Base-by-base conservation (phyloP, 148 eudicot genomes). In the Amaranthus palmeri region DNA sequence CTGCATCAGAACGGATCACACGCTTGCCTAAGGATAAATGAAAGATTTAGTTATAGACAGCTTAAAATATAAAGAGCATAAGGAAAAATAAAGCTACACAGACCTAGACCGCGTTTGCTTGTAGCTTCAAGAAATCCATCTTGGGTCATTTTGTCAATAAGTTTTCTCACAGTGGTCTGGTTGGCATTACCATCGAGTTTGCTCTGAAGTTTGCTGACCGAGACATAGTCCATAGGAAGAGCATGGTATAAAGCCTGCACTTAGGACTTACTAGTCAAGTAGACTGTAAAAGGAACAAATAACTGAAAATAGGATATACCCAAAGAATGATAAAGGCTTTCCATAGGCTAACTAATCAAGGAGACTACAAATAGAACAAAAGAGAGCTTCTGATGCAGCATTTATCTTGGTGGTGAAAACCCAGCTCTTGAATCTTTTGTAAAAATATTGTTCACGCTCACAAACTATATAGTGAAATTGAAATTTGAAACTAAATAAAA, bases 241-340 rank as follows among this genome's bases (percentile, higher is more conserved):
- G 96, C 87, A 77, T 85, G 86, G 74, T 85, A 95, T 68, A 95
- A 72, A 68, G 98, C 98, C 98, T 95, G 91, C 80, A 86, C 68
- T 61, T 60, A 70, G 52, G 56, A 49, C 17, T 43, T 42, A 41
- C 3, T 10, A 65, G 60, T 70, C 56, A 74, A 74, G 58, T 61
- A 10, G 51, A 50, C 59, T 53, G 15, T 43, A 48, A 8, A 18
- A 3, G 4, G n/a, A 48, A 15, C 43, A 49, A 70, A 18, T 9
- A 41, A 6, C 59, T 43, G 49, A 69, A 17, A n/a, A 41, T 12
- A 53, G 12, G 11, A 40, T 12, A 68, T 36, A n/a, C 48, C 9
- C 10, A 8, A 9, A 18, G 55, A 50, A 56, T 1, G 9, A 36
- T 11, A 8, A 12, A 42, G 14, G 49, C n/a, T 40, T 18, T 40